Evolutionary conservation across 2,329 filamentous ascomycete genomes (phyloP).

Genomic region (Exserohilum rostratum): DNA sequence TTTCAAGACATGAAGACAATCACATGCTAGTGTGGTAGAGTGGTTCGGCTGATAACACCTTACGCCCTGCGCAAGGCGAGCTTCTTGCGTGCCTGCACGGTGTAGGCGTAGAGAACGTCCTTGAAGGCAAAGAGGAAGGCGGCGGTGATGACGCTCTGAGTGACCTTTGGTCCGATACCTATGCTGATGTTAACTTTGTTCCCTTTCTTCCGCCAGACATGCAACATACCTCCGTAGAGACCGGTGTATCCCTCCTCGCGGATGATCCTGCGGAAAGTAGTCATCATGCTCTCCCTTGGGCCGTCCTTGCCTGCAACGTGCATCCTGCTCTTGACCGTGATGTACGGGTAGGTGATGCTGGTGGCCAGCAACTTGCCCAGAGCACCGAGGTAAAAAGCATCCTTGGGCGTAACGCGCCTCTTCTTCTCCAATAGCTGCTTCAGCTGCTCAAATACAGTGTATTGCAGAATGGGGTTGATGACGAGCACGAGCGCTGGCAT

Average conservation of each 20-base stretch:
- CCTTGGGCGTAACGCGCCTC: constrained; percentile 77
- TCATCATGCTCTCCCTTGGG: constrained; percentile 80
- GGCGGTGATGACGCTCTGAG: constrained; percentile 94
- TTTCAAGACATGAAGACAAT: too few relatives aligned
- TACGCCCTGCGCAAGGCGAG: constrained; percentile 28
- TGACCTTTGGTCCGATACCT: constrained; percentile 96
- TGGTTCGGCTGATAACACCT: not conserved
- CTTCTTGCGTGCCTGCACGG: constrained; percentile 66
- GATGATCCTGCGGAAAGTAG: constrained; percentile 78
- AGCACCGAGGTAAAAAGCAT: constrained; percentile 90
- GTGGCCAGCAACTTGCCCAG: constrained; percentile 95
- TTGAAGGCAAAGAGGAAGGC: constrained; percentile 98
- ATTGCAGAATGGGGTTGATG: constrained; percentile 97
- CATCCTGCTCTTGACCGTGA: constrained; percentile 97
- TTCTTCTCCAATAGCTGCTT: constrained; percentile 87
- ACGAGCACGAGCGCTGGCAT: constrained; percentile 91
- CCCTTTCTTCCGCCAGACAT: rapidly evolving
- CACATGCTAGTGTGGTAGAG: too few relatives aligned
- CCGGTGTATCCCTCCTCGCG: constrained; percentile 89
- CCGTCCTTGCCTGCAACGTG: constrained; percentile 81
- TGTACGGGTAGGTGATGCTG: constrained; percentile 94
- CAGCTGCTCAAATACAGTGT: constrained; percentile 97
- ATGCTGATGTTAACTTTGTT: constrained; percentile 12
- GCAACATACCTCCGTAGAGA: constrained; percentile 80
- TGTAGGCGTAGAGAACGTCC: constrained; percentile 89